Conservation (phyloP, 495 filamentous ascomycete species). For the Penicillium desertorum region DNA sequence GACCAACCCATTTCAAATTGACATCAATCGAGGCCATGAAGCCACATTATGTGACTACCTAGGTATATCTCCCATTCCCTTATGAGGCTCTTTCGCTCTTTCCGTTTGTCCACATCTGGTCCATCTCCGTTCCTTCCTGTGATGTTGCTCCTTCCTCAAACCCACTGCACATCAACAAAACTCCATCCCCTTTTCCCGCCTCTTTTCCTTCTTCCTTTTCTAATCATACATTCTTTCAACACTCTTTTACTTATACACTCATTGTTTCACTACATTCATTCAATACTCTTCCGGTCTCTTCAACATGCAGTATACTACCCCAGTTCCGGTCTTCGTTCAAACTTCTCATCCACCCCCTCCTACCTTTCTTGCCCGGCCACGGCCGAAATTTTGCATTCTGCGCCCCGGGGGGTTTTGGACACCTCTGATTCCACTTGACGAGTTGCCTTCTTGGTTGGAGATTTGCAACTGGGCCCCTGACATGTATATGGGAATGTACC, state of each 20-base stretch:
- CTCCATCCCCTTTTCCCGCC: neutral
- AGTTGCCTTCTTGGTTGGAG: constrained; percentile 41
- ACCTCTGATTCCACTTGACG: constrained; percentile 40
- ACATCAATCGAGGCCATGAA: neutral
- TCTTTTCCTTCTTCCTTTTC: constrained; percentile 11
- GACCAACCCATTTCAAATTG: neutral
- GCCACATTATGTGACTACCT: neutral
- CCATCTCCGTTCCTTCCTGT: neutral
- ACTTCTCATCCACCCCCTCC: constrained; percentile 7
- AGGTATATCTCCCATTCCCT: neutral
- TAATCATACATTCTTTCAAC: constrained; percentile 14
- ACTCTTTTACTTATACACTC: constrained; percentile 6
- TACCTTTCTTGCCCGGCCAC: constrained; percentile 21
- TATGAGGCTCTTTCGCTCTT: neutral
- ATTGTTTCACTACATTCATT: constrained; percentile 8
- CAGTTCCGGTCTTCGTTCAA: neutral
- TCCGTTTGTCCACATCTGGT: neutral
- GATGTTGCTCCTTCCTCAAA: neutral
- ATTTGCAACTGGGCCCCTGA: constrained; percentile 27
- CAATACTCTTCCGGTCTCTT: neutral
- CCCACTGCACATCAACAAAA: constrained; percentile 6
- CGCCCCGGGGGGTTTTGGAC: constrained; percentile 29
- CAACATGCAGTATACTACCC: constrained; percentile 14
- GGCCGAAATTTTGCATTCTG: constrained; percentile 37
- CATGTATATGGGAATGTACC: constrained; percentile 24